phyloP scores from a whole-genome alignment of 495 filamentous ascomycete species.

The Podospora fimiseda region DNA sequence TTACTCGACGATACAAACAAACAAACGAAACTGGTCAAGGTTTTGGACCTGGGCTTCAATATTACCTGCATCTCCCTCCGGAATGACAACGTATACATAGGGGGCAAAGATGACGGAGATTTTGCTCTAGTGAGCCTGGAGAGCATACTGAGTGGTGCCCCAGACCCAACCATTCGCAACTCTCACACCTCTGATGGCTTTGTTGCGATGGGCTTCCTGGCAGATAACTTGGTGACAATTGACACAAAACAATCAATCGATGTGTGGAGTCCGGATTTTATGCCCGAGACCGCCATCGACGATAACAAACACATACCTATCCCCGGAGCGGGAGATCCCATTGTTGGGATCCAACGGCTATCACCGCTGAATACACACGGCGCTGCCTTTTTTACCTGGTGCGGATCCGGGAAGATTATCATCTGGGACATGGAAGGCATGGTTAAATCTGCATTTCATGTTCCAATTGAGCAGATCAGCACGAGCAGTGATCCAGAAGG shows the following conservation, averaged over 20 bases:
- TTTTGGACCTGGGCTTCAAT: conserved; percentile 55
- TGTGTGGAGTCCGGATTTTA: conserved; percentile 46
- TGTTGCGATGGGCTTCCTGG: conserved; percentile 63
- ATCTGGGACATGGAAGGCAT: conserved; percentile 75
- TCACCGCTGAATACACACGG: conserved; percentile 46
- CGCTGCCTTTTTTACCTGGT: conserved; percentile 83
- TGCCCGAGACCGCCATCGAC: conserved; percentile 21
- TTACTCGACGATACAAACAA: conserved; percentile 71
- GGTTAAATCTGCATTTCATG: conserved; percentile 53
- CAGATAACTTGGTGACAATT: conserved; percentile 64
- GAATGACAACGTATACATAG: conserved; percentile 34
- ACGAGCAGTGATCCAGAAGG: conserved; percentile 49
- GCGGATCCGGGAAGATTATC: conserved; percentile 64
- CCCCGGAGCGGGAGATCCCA: conserved; percentile 70
- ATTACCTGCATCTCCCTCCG: conserved; percentile 54
- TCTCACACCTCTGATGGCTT: conserved; percentile 29
- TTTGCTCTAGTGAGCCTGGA: conserved; percentile 34
- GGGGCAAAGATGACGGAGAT: conserved; percentile 38
- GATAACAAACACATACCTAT: conserved; percentile 38
- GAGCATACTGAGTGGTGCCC: conserved; percentile 30
- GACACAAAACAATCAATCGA: conserved; percentile 68
- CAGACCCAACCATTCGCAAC: conserved; percentile 22
- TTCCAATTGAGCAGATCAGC: conserved; percentile 61
- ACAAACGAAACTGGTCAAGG: conserved; percentile 58
- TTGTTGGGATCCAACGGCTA: conserved; percentile 66